Base-by-base conservation (phyloP, 805 yeast genomes). In the Alloascoidea africana region DNA sequence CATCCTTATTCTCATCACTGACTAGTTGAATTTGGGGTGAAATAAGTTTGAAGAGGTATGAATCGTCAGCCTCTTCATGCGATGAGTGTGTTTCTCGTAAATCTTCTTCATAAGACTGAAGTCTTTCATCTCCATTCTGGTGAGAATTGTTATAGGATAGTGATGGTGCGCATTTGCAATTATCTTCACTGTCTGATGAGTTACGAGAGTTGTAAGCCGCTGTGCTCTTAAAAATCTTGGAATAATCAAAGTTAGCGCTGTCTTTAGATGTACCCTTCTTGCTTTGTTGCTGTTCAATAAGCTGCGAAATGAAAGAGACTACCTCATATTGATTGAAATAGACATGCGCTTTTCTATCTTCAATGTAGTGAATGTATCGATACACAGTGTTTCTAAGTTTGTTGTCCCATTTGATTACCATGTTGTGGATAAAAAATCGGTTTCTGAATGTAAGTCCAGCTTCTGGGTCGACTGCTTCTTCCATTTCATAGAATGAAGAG, bases 11-110 rank as follows among this genome's bases (percentile, higher is more conserved):
- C 38, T 63, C 62, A 18, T 64, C 65, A 13, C 71, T 62, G 36
- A 70, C 65, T 17, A 80, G 48, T 51, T 87, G 96, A 35, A 86
- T 71, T 53, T 89, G 96, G 0, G 96, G 95, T 17, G 84, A 71
- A 4, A 79, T 60, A 33, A 89, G 62, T 41, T 75, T 75, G 19
- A 87, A 64, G 43, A 76, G 60, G 50, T 73, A 80, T 33, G 80
- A 71, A 38, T 76, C 72, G 33, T 42, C 46, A 8, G 47, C 42
- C 1, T 62, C 63, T 27, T 60, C 56, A 33, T 58, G 52, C 2
- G 55, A 58, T 1, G 58, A 53, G 4, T 55, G 44, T 2, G 66
- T 52, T 4, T 51, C 47, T 42, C 68, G 56, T 27, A 84, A 53
- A 19, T 70, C 74, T 3, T 65, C 62, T 30, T 74, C 72, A 49